Conservation (phyloP, 345 rosid genomes). For the Arabidopsis arenosa region DNA sequence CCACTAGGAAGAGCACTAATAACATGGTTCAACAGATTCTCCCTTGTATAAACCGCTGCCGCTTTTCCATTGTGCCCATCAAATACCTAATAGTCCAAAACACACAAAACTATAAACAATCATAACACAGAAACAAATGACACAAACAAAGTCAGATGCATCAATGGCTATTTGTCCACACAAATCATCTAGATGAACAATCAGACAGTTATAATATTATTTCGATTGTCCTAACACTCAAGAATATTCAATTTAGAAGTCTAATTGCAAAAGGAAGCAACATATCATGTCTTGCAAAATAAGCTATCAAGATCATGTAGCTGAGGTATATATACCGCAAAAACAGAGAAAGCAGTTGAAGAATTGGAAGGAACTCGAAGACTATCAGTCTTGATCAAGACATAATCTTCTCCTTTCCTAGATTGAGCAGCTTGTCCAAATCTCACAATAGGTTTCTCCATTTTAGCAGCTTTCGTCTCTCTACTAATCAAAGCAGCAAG, state of each 20-base stretch:
- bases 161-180: neutral
- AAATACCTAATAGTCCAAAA: constrained; percentile 60
- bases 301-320: neutral
- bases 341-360: constrained; percentile 71
- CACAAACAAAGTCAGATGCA: neutral
- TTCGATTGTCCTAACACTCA: neutral
- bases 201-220: neutral
- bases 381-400: constrained; percentile 71
- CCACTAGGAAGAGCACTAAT: constrained; percentile 75
- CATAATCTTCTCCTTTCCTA: constrained; percentile 89
- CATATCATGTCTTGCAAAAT: neutral
- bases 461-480: constrained; percentile 71
- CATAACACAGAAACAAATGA: constrained; percentile 2
- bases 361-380: constrained; percentile 68
- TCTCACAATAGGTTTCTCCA: constrained; percentile 79
- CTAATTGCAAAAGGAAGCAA: neutral
- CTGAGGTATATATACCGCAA: constrained; percentile 60
- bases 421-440: constrained; percentile 81
- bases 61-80: constrained; percentile 97
- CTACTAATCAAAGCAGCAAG: constrained; percentile 76
- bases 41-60: constrained; percentile 82
- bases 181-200: constrained; percentile 7
- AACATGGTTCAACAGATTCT: constrained; percentile 71
- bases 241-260: neutral
- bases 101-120: constrained; percentile 36